These are phyloP conservation scores for Monilinia aucupariae DNA, from an alignment of 2,329 filamentous ascomycete genomes.

Conservation along the genomic window DNA sequence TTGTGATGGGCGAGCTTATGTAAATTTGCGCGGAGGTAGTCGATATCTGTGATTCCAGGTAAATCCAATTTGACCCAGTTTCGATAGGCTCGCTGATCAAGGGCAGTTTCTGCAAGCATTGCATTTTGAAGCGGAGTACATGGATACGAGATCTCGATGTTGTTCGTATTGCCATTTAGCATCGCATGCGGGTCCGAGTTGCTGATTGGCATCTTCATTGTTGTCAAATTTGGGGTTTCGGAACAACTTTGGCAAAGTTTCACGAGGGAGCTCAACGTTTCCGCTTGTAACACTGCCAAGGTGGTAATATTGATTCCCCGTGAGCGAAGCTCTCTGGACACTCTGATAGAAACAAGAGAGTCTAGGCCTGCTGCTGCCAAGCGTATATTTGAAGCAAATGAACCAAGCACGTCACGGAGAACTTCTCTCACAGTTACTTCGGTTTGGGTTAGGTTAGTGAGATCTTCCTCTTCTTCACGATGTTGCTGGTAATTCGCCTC, in stretches of 20 bases:
- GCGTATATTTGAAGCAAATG: conserved; percentile 34
- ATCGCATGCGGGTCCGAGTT: conserved; percentile 2
- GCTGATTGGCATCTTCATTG: neutral
- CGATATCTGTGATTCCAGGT: conserved; percentile 30
- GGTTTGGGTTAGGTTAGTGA: conserved; percentile 30
- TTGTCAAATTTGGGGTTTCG: neutral
- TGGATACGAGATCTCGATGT: conserved; percentile 45
- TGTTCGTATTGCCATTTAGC: conserved; percentile 34
- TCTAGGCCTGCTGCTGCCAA: conserved; percentile 57
- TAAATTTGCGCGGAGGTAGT: conserved; percentile 47
- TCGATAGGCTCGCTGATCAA: conserved; percentile 59
- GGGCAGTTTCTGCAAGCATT: conserved; percentile 72
- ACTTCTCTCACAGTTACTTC: conserved; percentile 21
- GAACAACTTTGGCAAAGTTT: conserved; percentile 32
- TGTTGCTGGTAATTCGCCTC: conserved; percentile 47
- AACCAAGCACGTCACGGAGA: conserved; percentile 29
- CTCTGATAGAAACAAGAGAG: conserved; percentile 56
- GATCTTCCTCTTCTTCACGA: conserved; percentile 17
- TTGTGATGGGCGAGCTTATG: conserved; percentile 48
- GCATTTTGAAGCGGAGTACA: conserved; percentile 72
- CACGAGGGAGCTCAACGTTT: conserved; percentile 41
- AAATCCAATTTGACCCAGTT: conserved; percentile 66
- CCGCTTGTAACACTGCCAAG: conserved; percentile 55
- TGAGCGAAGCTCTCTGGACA: conserved; percentile 59
- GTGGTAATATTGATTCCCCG: conserved; percentile 52